A percentile compares a stretch with the other conserved stretches of the same genome.
These are phyloP conservation scores for Hippophae tibetana DNA, from an alignment of 306 rosid species.

Conservation along the genomic window DNA sequence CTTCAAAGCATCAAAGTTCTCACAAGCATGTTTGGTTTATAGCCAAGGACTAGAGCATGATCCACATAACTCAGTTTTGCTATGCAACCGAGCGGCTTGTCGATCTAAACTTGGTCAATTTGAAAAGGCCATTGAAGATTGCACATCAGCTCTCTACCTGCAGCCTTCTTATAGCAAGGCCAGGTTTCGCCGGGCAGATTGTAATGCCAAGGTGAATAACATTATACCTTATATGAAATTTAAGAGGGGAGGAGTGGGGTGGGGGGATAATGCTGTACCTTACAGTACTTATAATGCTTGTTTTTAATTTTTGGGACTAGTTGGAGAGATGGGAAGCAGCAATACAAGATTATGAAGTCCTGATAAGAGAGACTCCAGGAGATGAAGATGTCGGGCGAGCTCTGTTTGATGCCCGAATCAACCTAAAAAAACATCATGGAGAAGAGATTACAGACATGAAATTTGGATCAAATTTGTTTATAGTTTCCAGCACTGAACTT, in stretches of 20 bases:
- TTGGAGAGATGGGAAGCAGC: constrained; percentile 91
- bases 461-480: constrained; percentile 72
- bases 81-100: constrained; percentile 92
- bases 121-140: constrained; percentile 93
- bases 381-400: constrained; percentile 86
- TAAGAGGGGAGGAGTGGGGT: too few relatives aligned
- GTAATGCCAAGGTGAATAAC: constrained; percentile 63
- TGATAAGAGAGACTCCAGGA: constrained; percentile 76
- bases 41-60: constrained; percentile 80
- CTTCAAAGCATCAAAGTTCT: constrained; percentile 69
- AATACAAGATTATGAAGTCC: constrained; percentile 72
- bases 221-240: too few relatives aligned
- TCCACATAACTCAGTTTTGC: constrained; percentile 59
- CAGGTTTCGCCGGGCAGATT: constrained; percentile 75
- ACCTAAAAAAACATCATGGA: constrained; percentile 56
- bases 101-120: constrained; percentile 80
- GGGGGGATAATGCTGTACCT: too few relatives aligned
- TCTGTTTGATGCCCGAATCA: constrained; percentile 62
- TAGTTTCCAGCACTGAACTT: constrained; percentile 62
- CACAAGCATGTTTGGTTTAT: constrained; percentile 56
- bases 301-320: constrained; percentile 20
- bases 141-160: constrained; percentile 56
- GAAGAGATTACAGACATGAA: constrained; percentile 64
- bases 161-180: constrained; percentile 90
- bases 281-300: background rate